Conservation (phyloP, 2,329 filamentous ascomycete species). For the Mollisiaceae sp. region DNA sequence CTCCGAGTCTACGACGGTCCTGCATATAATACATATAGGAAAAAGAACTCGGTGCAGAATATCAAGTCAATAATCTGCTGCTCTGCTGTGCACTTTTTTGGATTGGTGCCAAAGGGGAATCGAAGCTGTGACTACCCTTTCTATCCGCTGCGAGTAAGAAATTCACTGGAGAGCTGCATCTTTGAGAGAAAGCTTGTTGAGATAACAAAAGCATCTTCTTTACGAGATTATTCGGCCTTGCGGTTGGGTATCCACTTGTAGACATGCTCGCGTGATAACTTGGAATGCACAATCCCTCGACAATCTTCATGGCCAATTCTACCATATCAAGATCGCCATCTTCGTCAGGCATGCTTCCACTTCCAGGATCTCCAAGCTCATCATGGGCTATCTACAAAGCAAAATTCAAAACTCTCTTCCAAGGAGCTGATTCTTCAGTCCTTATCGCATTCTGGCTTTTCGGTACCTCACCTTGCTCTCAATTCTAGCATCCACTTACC, state of each 20-base stretch:
- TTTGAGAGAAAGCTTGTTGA: not conserved
- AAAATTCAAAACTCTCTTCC: slow-evolving; percentile 66
- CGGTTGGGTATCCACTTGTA: not conserved
- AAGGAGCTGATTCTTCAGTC: slow-evolving; percentile 72
- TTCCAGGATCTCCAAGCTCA: slow-evolving; percentile 63
- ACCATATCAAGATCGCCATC: slow-evolving; percentile 33
- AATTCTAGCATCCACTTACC: slow-evolving; percentile 13
- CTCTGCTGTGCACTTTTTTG: not conserved
- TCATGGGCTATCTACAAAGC: slow-evolving; percentile 78
- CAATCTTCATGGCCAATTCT: slow-evolving; percentile 16
- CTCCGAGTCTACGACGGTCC: not conserved
- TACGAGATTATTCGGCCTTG: not conserved
- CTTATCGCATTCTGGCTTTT: slow-evolving; percentile 91
- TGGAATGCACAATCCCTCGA: not conserved
- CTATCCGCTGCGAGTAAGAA: no score
- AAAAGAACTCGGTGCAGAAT: no score
- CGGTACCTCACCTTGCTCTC: slow-evolving; percentile 58
- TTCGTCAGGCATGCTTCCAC: slow-evolving; percentile 52
- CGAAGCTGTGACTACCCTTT: no score
- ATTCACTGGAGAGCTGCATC: no score
- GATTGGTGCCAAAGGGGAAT: not conserved
- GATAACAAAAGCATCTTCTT: not conserved
- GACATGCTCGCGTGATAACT: not conserved
- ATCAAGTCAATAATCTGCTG: not conserved
- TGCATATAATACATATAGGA: not conserved